phyloP scores from a whole-genome alignment of 2,329 filamentous ascomycete species.

The Beauveria sp. region DNA sequence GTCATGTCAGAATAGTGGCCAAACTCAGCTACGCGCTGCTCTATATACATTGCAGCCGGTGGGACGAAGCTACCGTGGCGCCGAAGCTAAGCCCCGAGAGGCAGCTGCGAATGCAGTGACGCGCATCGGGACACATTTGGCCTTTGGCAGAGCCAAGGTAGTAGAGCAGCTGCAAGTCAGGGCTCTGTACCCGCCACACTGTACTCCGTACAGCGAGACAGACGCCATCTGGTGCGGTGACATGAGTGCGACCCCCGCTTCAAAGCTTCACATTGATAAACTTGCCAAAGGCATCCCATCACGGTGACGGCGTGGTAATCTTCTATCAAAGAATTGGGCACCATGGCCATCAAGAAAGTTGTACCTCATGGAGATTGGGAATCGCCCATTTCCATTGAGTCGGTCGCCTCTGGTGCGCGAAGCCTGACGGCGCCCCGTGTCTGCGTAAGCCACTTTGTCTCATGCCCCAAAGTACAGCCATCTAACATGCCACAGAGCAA shows the following conservation, averaged over 20 bases:
- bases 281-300: neutral
- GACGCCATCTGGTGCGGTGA: neutral
- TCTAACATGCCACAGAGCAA: slow-evolving; percentile 15
- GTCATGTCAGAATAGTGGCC: too few species aligned
- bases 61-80: neutral
- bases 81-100: neutral
- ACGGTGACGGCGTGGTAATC: neutral
- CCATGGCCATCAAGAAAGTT: slow-evolving; percentile 20
- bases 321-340: neutral
- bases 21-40: too few species aligned
- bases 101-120: neutral
- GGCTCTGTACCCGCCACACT: neutral
- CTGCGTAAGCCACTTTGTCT: slow-evolving; percentile 20
- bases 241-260: neutral
- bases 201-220: neutral
- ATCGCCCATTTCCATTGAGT: slow-evolving; percentile 30
- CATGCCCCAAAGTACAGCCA: neutral
- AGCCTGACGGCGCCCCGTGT: slow-evolving; percentile 28
- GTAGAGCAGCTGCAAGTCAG: too few species aligned
- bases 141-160: too few species aligned
- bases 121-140: too few species aligned
- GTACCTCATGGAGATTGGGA: slow-evolving; percentile 32
- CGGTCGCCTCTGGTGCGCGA: slow-evolving; percentile 28
- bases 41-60: neutral
- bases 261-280: neutral